Evolutionary conservation across 2,329 filamentous ascomycete species (phyloP).

Genomic region (Kalaharituber pfeilii): DNA sequence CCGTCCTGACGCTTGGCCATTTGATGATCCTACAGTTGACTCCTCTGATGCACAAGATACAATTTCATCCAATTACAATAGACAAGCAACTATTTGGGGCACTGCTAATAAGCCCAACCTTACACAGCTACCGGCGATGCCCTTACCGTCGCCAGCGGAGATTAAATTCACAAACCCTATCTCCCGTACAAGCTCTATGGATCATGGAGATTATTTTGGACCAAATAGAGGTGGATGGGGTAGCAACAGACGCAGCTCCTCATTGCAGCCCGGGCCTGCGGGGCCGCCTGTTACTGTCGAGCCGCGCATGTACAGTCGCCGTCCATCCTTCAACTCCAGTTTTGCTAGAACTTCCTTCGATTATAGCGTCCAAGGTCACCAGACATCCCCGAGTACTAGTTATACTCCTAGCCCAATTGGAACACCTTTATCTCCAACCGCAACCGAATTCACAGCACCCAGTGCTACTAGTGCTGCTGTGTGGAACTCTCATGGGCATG

Average conservation of each 20-base stretch:
- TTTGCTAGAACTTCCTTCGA: constrained; percentile 21
- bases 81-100: constrained; percentile 17
- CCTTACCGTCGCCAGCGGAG: constrained; percentile 9
- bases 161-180: constrained; percentile 12
- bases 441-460: constrained; percentile 43
- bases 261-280: constrained; percentile 11
- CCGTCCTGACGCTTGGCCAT: not conserved
- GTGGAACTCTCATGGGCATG: constrained; percentile 40
- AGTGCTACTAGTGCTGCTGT: constrained; percentile 26
- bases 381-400: constrained; percentile 36
- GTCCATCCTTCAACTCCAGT: constrained; percentile 23
- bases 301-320: constrained; percentile 9
- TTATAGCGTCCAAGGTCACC: constrained; percentile 28
- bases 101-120: constrained; percentile 10
- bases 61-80: constrained; percentile 9
- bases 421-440: constrained; percentile 53
- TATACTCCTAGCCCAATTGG: constrained; percentile 32
- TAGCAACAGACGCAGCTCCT: constrained; percentile 12
- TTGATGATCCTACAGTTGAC: not conserved
- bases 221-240: constrained; percentile 15
- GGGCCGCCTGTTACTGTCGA: constrained; percentile 7
- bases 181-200: constrained; percentile 13
- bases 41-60: not conserved
- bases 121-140: constrained; percentile 10
- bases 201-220: constrained; percentile 13